phyloP scores from a whole-genome alignment of 768 basidiomycete species.

The Termitomyces bulborhizus region DNA sequence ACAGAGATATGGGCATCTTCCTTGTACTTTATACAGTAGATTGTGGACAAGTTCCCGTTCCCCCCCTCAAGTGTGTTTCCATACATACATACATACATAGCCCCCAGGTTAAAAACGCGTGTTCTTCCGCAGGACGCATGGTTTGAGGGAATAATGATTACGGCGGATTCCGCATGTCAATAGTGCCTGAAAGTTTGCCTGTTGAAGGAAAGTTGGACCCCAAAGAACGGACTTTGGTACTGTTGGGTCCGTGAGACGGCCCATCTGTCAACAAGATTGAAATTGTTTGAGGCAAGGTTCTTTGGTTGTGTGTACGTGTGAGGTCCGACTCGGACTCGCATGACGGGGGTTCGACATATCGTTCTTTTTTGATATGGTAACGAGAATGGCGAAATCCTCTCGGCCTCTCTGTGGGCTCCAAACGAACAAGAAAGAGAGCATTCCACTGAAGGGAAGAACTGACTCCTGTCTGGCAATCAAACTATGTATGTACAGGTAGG shows the following conservation, averaged over 20 bases:
- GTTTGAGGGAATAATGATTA: background rate
- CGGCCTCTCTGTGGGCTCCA: constrained; percentile 1
- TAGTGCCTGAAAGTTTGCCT: constrained; percentile 2
- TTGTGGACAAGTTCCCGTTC: background rate
- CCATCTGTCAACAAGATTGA: constrained; percentile 3
- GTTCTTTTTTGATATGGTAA: background rate
- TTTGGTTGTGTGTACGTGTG: background rate
- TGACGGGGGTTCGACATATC: background rate
- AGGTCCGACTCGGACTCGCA: constrained; percentile 11
- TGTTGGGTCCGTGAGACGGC: constrained; percentile 6
- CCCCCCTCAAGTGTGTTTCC: background rate
- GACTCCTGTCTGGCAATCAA: constrained; percentile 9
- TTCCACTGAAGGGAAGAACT: background rate
- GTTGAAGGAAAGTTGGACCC: constrained; percentile 7
- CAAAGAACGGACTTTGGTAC: background rate
- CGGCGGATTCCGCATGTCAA: constrained; percentile 1
- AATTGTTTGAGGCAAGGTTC: background rate
- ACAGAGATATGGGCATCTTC: background rate
- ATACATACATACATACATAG: background rate
- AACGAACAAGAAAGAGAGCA: background rate
- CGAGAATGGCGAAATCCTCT: background rate
- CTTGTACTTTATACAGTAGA: background rate
- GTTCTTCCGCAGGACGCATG: background rate
- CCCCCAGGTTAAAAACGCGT: constrained; percentile 1
- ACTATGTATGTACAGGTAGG: background rate